Base-by-base conservation (phyloP, 2,329 filamentous ascomycete genomes). In the Aspergillus latus region DNA sequence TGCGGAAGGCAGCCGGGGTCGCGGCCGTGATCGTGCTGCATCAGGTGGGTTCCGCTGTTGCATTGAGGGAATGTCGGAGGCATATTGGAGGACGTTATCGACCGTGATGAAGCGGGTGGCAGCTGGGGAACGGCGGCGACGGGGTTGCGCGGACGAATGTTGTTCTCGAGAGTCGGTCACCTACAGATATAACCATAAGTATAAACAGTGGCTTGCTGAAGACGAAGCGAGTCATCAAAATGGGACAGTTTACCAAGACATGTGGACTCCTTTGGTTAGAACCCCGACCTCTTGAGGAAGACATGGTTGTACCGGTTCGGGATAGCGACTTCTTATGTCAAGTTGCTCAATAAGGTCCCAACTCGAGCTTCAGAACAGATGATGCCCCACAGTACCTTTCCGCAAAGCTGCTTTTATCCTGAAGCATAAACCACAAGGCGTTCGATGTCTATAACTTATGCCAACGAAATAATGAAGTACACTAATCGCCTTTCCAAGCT, bases 51-150 rank as follows among this genome's bases (percentile, higher is more conserved):
- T 82, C 39, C 94, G 87, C 54, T 91, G 90, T 73, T 97, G 93
- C 67, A 92, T 92, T 0, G 94, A 97, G 1, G 94, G 94, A 40
- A 99, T 94, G 69, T 97, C 92, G 49, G 91, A 94, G 58, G 92
- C 88, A 77, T 96, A 90, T 72, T 96, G 92, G 4, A 99, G 85
- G 62, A 97, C 89, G 71, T 93, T 96, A 77, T 99, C 94, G 73
- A 99, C 93, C 13, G 82, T 85, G 70, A 97, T 90, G 73, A 89
- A 89, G 66, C 85, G 89, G 79, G 85, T 93, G 63, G 82, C 92
- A 64, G 82, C 62, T 7, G 64, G 67, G 39, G 68, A 68, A 39
- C 71, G 68, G 26, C 69, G 69, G 34, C 64, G 64, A 53, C 67
- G 64, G 43, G 65, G 62, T 53, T 65, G 62, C 30, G 60, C 58